Evolutionary conservation across 2,329 filamentous ascomycete genomes (phyloP).

Genomic region (Pestalotiopsis fici): DNA sequence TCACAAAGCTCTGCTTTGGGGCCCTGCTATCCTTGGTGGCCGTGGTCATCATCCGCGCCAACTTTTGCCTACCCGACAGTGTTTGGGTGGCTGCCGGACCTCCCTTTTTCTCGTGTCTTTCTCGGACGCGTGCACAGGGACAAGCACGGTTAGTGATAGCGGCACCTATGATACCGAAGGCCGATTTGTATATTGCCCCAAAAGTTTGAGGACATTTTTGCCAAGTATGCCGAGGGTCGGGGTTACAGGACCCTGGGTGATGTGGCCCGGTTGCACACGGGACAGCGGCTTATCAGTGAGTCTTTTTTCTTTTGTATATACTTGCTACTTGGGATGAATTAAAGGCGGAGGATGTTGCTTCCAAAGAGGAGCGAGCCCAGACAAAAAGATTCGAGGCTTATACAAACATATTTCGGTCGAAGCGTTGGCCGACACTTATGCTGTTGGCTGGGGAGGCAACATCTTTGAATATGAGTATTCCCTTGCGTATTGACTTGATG

Average conservation of each 20-base stretch:
- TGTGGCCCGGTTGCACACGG: conserved; percentile 35
- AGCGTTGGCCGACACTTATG: too few relatives aligned
- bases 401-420: too few relatives aligned
- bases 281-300: conserved; percentile 34
- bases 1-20: conserved; percentile 44
- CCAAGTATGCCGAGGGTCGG: conserved; percentile 42
- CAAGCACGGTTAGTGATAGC: conserved; percentile 46
- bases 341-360: too few relatives aligned
- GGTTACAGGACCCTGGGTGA: conserved; percentile 39
- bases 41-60: conserved; percentile 47
- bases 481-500: too few relatives aligned
- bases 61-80: conserved; percentile 51
- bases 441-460: conserved; percentile 31
- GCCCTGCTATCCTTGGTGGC: conserved; percentile 42
- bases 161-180: conserved; percentile 49
- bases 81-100: conserved; percentile 40
- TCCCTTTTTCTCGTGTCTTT: conserved; percentile 38
- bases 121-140: conserved; percentile 23
- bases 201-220: conserved; percentile 51
- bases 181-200: conserved; percentile 48
- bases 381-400: too few relatives aligned
- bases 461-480: conserved; percentile 18
- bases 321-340: too few relatives aligned
- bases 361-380: too few relatives aligned
- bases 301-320: too few relatives aligned